Evolutionary conservation across 2,329 filamentous ascomycete genomes (phyloP).

Genomic region (Penicillium paneum): DNA sequence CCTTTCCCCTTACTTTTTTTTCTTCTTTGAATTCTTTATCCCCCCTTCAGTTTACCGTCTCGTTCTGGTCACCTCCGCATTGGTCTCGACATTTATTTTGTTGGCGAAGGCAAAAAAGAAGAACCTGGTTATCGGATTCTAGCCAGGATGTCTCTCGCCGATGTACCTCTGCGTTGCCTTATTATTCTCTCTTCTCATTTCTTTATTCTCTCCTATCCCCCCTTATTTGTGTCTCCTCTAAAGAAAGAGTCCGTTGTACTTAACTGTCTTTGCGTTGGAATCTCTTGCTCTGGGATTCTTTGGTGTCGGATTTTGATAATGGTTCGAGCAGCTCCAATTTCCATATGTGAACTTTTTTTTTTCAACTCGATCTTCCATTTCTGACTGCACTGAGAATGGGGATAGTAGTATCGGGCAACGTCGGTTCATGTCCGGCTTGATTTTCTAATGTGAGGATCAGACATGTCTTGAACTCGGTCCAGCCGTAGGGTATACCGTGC

Average conservation of each 20-base stretch:
- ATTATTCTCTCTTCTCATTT: constrained; percentile 17
- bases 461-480: constrained; percentile 10
- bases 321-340: constrained; percentile 28
- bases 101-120: constrained; percentile 14
- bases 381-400: not conserved
- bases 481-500: not conserved
- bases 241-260: constrained; percentile 26
- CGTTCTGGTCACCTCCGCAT: constrained; percentile 36
- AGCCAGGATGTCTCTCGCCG: constrained; percentile 19
- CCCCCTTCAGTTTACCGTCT: constrained; percentile 23
- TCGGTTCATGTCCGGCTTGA: not conserved
- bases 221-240: constrained; percentile 12
- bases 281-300: constrained; percentile 12
- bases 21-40: constrained; percentile 33
- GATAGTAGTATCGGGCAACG: not conserved
- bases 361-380: not conserved
- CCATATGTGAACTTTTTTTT: constrained; percentile 21
- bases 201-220: constrained; percentile 8
- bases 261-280: constrained; percentile 21
- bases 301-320: constrained; percentile 26
- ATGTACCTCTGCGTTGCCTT: constrained; percentile 16
- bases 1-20: constrained; percentile 28
- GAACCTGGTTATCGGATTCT: constrained; percentile 20
- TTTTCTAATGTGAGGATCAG: constrained; percentile 13
- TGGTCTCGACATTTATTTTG: constrained; percentile 26